phyloP scores from a whole-genome alignment of 2,329 filamentous ascomycete species.

The Curvularia spicifera region DNA sequence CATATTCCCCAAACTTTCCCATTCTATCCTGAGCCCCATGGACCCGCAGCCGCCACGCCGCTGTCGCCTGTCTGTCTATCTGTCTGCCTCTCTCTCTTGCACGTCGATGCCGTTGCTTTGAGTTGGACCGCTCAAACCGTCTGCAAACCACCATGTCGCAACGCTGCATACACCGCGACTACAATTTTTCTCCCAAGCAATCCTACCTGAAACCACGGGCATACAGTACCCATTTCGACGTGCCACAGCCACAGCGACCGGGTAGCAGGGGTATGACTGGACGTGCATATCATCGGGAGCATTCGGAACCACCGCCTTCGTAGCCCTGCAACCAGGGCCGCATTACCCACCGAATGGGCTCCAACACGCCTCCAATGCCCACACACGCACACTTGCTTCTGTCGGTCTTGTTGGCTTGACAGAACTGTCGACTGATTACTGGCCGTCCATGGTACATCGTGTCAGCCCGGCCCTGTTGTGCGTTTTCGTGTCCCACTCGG shows the following conservation, averaged over 20 bases:
- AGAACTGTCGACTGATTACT: not conserved
- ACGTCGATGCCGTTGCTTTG: not conserved
- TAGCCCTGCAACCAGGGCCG: slow-evolving; percentile 7
- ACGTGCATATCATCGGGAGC: slow-evolving; percentile 21
- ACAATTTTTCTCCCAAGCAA: not conserved
- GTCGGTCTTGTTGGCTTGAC: slow-evolving; percentile 4
- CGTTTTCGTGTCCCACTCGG: slow-evolving; percentile 1
- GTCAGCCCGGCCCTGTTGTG: not conserved
- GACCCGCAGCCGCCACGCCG: not conserved
- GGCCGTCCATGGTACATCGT: not conserved
- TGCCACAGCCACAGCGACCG: slow-evolving; percentile 18
- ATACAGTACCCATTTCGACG: slow-evolving; percentile 4
- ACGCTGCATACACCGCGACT: not conserved
- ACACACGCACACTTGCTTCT: slow-evolving; percentile 7
- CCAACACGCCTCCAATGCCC: slow-evolving; percentile 3
- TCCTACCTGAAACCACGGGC: not conserved
- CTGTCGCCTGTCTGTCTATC: not conserved
- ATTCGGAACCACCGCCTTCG: slow-evolving; percentile 14
- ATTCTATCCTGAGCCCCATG: not conserved
- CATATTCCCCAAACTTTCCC: slow-evolving; percentile 6
- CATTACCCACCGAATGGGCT: slow-evolving; percentile 12
- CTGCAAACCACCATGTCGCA: not conserved
- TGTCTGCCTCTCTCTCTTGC: not conserved
- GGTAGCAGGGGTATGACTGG: slow-evolving; percentile 14
- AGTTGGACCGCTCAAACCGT: not conserved